These are phyloP conservation scores for Phytophthora chlamydospora DNA, from an alignment of 352 stramenopile genomes.

Conservation along the genomic window DNA sequence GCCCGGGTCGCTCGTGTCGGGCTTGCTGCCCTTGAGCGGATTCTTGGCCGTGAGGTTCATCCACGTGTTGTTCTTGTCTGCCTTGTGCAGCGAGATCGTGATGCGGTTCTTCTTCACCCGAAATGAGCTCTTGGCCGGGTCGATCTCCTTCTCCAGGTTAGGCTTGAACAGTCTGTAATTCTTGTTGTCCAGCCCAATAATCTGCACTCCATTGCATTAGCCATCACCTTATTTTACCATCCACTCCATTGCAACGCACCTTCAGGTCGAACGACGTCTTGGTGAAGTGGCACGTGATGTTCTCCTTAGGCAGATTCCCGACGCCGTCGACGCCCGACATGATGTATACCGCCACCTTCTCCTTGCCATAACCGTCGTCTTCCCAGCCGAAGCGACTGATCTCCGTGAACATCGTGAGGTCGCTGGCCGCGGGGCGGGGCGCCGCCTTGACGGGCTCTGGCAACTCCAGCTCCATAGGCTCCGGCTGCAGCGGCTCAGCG, in stretches of 20 bases:
- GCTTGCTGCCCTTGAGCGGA: conserved; percentile 53
- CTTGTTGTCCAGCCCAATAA: conserved; percentile 69
- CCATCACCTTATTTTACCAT: no score
- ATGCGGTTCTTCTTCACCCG: conserved; percentile 89
- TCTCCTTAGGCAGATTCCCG: conserved; percentile 71
- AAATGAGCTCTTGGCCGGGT: conserved; percentile 74
- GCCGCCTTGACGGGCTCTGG: conserved; percentile 28
- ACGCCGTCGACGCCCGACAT: conserved; percentile 86
- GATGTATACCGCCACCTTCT: conserved; percentile 83
- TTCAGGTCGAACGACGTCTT: conserved; percentile 88
- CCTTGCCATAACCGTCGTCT: conserved; percentile 88
- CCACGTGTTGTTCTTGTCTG: conserved; percentile 79
- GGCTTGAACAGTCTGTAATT: conserved; percentile 84
- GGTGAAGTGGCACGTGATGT: conserved; percentile 77
- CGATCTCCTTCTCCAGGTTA: conserved; percentile 86
- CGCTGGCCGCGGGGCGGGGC: conserved; percentile 20
- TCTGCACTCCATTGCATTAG: no score
- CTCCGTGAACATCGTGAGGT: conserved; percentile 77
- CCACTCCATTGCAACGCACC: no score
- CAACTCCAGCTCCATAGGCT: conserved; percentile 33
- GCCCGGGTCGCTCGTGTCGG: conserved; percentile 62
- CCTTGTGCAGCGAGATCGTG: conserved; percentile 78
- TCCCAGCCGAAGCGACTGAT: conserved; percentile 89
- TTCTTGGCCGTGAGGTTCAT: conserved; percentile 89
- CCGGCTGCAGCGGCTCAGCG: conserved; percentile 23